These are phyloP conservation scores for Phaseolus coccineus DNA, from an alignment of 331 rosid species.

Conservation along the genomic window DNA sequence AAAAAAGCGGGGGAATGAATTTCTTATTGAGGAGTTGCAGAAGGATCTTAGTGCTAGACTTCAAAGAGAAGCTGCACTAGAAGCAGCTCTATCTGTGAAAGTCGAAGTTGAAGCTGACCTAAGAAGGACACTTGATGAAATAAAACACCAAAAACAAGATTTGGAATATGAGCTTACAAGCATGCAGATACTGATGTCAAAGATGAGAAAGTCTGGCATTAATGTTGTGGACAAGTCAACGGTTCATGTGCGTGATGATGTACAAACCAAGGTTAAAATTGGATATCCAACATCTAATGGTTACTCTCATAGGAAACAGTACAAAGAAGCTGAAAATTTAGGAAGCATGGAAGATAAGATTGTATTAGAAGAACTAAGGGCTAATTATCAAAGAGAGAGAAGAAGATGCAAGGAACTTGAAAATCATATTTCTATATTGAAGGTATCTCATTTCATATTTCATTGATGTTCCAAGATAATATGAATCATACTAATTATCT, in stretches of 20 bases:
- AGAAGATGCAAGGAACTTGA: constrained; percentile 74
- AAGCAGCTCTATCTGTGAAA: constrained; percentile 61
- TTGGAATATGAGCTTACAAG: constrained; percentile 79
- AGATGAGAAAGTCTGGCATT: constrained; percentile 58
- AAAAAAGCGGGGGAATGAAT: constrained; percentile 55
- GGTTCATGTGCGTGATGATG: constrained; percentile 48
- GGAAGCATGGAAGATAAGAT: constrained; percentile 50
- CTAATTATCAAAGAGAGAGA: constrained; percentile 72
- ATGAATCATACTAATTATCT: constrained; percentile 14
- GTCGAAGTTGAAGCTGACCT: constrained; percentile 68
- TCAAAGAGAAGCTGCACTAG: constrained; percentile 77
- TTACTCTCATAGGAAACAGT: constrained; percentile 46
- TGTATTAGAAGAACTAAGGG: constrained; percentile 62
- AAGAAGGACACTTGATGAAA: constrained; percentile 67
- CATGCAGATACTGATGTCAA: constrained; percentile 67
- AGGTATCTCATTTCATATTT: constrained; percentile 56
- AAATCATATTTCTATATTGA: constrained; percentile 65
- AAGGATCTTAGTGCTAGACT: constrained; percentile 65
- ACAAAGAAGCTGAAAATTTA: constrained; percentile 50
- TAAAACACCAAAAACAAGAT: constrained; percentile 63
- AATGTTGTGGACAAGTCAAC: constrained; percentile 55
- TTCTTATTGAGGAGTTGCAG: constrained; percentile 65
- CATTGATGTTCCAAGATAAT: constrained; percentile 14
- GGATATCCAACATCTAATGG: constrained; percentile 49
- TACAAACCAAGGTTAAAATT: constrained; percentile 50